phyloP scores from a whole-genome alignment of 805 yeast species.

The Yamadazyma ubonensis region DNA sequence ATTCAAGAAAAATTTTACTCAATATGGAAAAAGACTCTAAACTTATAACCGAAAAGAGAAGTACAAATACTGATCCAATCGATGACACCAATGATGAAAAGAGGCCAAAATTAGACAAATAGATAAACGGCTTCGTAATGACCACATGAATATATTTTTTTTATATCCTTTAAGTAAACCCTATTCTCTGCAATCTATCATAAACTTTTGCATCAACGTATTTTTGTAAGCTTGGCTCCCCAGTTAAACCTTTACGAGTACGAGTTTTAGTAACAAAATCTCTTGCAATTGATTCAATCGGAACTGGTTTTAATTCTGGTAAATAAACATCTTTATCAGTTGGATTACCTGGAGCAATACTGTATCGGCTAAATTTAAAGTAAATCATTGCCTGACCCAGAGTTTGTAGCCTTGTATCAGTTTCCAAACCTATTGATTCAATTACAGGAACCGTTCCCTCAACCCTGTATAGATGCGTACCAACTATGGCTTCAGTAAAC shows the following conservation, averaged over 20 bases:
- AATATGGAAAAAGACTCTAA: background rate
- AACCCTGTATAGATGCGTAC: slow-evolving; percentile 64
- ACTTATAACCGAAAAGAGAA: no score
- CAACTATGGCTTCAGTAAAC: slow-evolving; percentile 57
- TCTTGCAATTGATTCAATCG: slow-evolving; percentile 66
- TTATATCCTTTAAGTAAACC: slow-evolving; percentile 19
- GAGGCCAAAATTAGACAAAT: background rate
- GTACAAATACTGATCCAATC: no score
- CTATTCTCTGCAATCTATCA: slow-evolving; percentile 51
- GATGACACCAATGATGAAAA: no score
- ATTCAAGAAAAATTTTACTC: background rate
- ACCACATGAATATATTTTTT: no score
- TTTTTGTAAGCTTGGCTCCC: slow-evolving; percentile 64
- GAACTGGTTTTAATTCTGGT: slow-evolving; percentile 76
- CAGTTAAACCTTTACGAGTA: slow-evolving; percentile 78
- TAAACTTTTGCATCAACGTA: slow-evolving; percentile 65
- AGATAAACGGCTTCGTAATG: background rate
- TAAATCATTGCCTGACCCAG: slow-evolving; percentile 77
- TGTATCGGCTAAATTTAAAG: slow-evolving; percentile 69
- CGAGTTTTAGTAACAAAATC: slow-evolving; percentile 90
- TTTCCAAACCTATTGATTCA: slow-evolving; percentile 86
- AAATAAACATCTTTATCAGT: slow-evolving; percentile 62
- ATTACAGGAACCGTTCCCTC: slow-evolving; percentile 78
- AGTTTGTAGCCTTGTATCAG: slow-evolving; percentile 76
- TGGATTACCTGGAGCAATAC: slow-evolving; percentile 87